Base-by-base conservation (phyloP, 495 filamentous ascomycete species). In the Hyaloscypha bicolor region DNA sequence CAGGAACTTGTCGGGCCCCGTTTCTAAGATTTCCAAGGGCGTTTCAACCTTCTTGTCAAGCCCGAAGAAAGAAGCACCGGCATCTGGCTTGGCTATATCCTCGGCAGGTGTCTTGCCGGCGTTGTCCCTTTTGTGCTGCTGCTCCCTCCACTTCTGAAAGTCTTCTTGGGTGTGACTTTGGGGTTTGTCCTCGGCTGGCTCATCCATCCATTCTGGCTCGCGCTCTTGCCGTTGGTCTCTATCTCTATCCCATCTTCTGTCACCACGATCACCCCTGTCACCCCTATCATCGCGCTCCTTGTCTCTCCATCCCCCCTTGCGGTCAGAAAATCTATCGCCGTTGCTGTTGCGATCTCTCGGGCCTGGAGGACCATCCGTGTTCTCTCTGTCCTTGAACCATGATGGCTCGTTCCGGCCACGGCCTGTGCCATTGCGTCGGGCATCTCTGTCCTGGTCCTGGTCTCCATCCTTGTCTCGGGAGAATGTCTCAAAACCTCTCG, bases 101-200 rank as follows among this genome's bases (percentile, higher is more conserved):
- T 77, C 69, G 62, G 33, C 57, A 78, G 84, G 6, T 74, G 70
- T 70, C 60, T 72, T 78, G 65, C 74, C 79, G 32, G 89, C 88
- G 76, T 94, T 97, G 29, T 73, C 71, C 51, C 69, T 69, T 21
- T 62, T 65, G 32, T 66, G 63, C 94, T 96, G 96, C 59, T 80
- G 82, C 70, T 95, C 92, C 79, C 97, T 97, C 87, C 96, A 99
- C 66, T 90, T 90, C 77, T 97, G 90, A 76, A 99, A 98, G 63
- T 98, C 93, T 72, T 96, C 93, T 73, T 91, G 89, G 11, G 91
- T 96, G 73, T 91, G 91, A 21, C 82, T 87, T 64, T 87, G 86
- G 55, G 83, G 75, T 68, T 89, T 89, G 59, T 89, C 86, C 58
- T 90, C 91, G 48, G 87, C 86, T 39, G 88, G 89, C 64, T 91